Conservation (phyloP, 371 early-diverging fungal species). For the Mortierella sp. region DNA sequence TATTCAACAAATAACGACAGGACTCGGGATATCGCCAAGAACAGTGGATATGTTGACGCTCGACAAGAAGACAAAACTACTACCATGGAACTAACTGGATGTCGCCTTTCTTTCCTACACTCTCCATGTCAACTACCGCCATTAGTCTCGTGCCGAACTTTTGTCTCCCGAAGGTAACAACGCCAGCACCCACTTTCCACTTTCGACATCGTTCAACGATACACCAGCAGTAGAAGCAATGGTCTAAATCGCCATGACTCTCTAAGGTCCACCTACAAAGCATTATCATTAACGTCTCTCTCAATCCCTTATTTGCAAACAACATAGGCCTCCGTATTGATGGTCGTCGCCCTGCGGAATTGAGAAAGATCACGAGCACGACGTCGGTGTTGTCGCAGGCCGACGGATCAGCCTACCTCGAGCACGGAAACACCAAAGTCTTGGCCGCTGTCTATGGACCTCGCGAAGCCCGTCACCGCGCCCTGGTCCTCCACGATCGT, state of each 20-base stretch:
- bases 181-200: neutral
- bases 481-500: slow-evolving; percentile 77
- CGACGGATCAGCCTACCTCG: slow-evolving; percentile 95
- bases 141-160: slow-evolving; percentile 74
- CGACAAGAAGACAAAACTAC: neutral
- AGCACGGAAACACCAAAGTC: slow-evolving; percentile 96
- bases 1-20: neutral
- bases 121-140: neutral
- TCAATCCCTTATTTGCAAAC: neutral
- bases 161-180: slow-evolving; percentile 74
- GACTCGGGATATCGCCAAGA: neutral
- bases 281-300: neutral
- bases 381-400: slow-evolving; percentile 86
- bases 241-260: neutral
- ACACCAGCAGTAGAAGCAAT: neutral
- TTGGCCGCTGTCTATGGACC: slow-evolving; percentile 96
- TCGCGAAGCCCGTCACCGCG: slow-evolving; percentile 81
- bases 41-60: neutral
- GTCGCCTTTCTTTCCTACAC: neutral
- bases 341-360: slow-evolving; percentile 92
- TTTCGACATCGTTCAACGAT: neutral
- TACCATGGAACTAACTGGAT: neutral
- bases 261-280: neutral
- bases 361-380: slow-evolving; percentile 86
- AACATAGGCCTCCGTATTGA: slow-evolving; percentile 88